Base-by-base conservation (phyloP, 352 stramenopile genomes). In the Thraustochytrium striatum region DNA sequence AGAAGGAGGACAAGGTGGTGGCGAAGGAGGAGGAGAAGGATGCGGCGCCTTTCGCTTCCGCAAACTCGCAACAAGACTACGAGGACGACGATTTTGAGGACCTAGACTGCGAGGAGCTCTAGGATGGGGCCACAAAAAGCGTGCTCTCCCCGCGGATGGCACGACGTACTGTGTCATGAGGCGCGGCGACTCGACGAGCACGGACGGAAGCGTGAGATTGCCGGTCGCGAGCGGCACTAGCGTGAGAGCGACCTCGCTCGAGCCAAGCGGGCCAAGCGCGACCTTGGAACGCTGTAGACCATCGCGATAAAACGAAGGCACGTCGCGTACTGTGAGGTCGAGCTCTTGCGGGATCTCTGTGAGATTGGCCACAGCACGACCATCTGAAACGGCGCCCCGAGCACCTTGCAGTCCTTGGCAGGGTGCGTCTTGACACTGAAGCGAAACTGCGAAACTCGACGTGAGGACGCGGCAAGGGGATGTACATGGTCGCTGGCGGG, bases 341-440 rank as follows among this genome's bases (percentile, higher is more conserved):
- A 75, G 65, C 65, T 75, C 65, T n/a, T 75, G 65, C 25, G 65
- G 41, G 11, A 75, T 75, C 39, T 68, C 65, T 21, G 43, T 68
- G 3, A 43, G 30, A 43, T 75, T 75, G 47, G 25, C 21, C 39
- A 38, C 32, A 62, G 65, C 28, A 55, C 35, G 2, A 75, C 7
- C 7, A 38, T 41, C 9, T 30, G 30, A 3, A 70, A 7, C 52
- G 50, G 43, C 7, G 44, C 13, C 39, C 52, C 41, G 50, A 30
- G 41, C 21, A 75, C 65, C 21, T 38, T 30, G 30, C 41, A 61
- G 11, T 9, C 30, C 5, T 36, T 16, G 13, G 43, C 8, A 11
- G 65, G 65, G 11, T 25, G 25, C 25, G 65, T 75, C 19, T 39
- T 44, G 35, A 75, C n/a, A 2, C 13, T 28, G 30, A 75, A 61